Percentiles rank a stretch among this genome's conserved stretches.
Conservation (phyloP, 164 flowering plant species). For the Umbilicus rupestris region DNA sequence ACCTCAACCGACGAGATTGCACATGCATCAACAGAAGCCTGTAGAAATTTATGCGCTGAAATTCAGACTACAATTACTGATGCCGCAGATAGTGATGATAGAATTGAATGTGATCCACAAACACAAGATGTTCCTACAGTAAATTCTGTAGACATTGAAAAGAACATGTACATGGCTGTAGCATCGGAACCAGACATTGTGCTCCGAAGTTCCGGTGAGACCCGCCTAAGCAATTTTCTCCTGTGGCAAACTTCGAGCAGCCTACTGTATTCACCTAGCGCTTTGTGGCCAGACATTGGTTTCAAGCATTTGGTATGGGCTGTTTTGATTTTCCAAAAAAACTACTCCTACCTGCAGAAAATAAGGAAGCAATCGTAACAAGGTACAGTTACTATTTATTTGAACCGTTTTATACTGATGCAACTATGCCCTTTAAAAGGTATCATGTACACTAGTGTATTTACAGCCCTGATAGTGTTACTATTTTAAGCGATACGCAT, state of each 20-base stretch:
- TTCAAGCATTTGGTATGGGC: conserved; percentile 58
- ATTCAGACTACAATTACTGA: not conserved
- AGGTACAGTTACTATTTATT: not conserved
- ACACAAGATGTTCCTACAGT: conserved; percentile 13
- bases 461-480: not conserved
- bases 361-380: conserved; percentile 25
- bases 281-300: conserved; percentile 74
- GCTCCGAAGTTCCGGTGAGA: conserved; percentile 64
- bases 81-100: conserved; percentile 1
- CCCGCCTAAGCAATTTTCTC: conserved; percentile 80
- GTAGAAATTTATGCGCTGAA: conserved; percentile 21
- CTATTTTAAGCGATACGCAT: not conserved
- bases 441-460: not conserved
- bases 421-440: not conserved
- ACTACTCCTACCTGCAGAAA: conserved; percentile 35
- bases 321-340: conserved; percentile 47
- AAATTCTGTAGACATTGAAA: conserved; percentile 46
- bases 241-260: conserved; percentile 59
- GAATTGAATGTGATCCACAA: not conserved
- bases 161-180: conserved; percentile 47
- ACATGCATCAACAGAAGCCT: conserved; percentile 42
- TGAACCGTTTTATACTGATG: not conserved
- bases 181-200: conserved; percentile 70
- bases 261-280: conserved; percentile 44
- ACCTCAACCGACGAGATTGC: conserved; percentile 64